Evolutionary conservation across 2,329 filamentous ascomycete genomes (phyloP), one percentile per base, ranked within the genome.

Genomic region (Claviceps monticola): DNA sequence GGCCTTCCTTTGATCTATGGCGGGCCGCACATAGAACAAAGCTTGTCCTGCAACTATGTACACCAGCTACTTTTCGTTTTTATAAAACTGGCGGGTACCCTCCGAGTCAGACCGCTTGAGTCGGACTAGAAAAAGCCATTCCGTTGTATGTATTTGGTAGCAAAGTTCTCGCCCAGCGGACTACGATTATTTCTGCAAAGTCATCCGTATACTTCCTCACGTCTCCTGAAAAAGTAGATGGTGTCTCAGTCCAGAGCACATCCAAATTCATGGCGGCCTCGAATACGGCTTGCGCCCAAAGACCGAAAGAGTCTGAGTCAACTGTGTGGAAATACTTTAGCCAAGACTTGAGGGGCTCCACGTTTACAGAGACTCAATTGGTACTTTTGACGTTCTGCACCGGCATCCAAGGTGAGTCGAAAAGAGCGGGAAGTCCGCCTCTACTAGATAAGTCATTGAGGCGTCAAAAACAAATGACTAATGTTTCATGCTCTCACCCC

Each of bases 371-470:
- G 56, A 44, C 71, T 16, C 69, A 76, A 56, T 64, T 76, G 23
- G 50, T 74, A 2, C 54, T 75, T 42, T 59, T 76, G 41, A 76
- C 74, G 0, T 71, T 77, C 50, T 75, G 68, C 55, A 75, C 73
- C 37, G 74, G 74, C 23, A 69, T 77, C 37, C 74, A 76, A 68
- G 70, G 71, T 69, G 29, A 53, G 63, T 39, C 23, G 2, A 2
- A n/a, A 34, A 34, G 11, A 4, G 8, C 13, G 16, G 23, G 8
- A 29, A 29, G 26, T 29, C 26, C 26, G 8, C 26, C 26, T 29
- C 26, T 8, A n/a, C n/a, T n/a, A n/a, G n/a, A n/a, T n/a, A 23
- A 43, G 7, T 16, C 23, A n/a, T 8, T 4, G 5, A 42, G 5
- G 14, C 21, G 16, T 23, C 19, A 6, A 29, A 39, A 36, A 14